Conservation (phyloP, 805 yeast species). For the Maudiozyma barnettii region DNA sequence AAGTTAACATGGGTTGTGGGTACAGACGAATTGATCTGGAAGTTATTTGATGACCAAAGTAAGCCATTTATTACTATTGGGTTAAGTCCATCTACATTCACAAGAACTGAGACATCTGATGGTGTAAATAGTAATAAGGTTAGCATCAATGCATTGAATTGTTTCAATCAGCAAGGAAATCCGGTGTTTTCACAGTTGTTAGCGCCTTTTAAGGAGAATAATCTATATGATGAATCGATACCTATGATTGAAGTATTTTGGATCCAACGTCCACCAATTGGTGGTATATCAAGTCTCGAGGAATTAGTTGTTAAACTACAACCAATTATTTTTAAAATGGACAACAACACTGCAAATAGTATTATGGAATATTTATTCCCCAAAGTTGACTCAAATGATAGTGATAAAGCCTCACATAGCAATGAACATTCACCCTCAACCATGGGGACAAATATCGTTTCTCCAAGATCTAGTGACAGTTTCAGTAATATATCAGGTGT, state of each 20-base stretch:
- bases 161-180: slow-evolving; percentile 40
- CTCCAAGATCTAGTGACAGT: slow-evolving; percentile 2
- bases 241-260: slow-evolving; percentile 39
- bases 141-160: slow-evolving; percentile 39
- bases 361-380: slow-evolving; percentile 43
- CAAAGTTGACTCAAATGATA: slow-evolving; percentile 8
- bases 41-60: slow-evolving; percentile 39
- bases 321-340: slow-evolving; percentile 51
- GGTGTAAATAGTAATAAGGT: slow-evolving; percentile 45
- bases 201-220: slow-evolving; percentile 30
- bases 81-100: slow-evolving; percentile 38
- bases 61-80: slow-evolving; percentile 46
- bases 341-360: slow-evolving; percentile 42
- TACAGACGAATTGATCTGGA: slow-evolving; percentile 52
- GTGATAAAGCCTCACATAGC: background rate
- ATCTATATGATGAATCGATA: slow-evolving; percentile 15
- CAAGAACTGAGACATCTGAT: slow-evolving; percentile 40
- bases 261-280: slow-evolving; percentile 50
- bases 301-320: slow-evolving; percentile 40
- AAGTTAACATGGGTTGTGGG: slow-evolving; percentile 39
- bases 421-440: background rate
- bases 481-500: slow-evolving; percentile 1
- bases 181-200: slow-evolving; percentile 46
- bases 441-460: background rate
- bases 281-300: slow-evolving; percentile 52